Evolutionary conservation across 805 yeast species (phyloP), one percentile per base, ranked within the genome.

Genomic region (Lachancea sp.): DNA sequence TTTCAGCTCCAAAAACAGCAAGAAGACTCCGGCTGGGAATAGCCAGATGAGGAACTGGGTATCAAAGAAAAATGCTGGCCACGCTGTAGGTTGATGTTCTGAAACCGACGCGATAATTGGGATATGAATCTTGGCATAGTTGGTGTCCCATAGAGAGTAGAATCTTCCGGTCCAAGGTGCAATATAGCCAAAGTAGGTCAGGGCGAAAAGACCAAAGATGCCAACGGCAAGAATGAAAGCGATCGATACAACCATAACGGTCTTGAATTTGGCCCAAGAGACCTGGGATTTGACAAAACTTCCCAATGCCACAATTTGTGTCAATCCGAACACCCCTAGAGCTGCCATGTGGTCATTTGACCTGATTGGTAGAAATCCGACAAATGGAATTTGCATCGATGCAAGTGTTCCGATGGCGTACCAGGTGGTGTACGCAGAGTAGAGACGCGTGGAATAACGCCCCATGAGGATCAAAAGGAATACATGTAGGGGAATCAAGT

Each of bases 111-210:
- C 99, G 68, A 93, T 93, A 62, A 93, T 93, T 37, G 99, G 99
- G 58, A 93, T 93, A 64, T 93, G 99, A 54, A 93, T 85, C 72
- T 90, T 91, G 51, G 99, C 99, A 61, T 95, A 93, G 65, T 78
- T 84, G 3, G 99, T 93, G 65, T 93, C 99, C 99, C 99, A 93
- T 55, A 95, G 71, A 2, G 98, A 90, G 70, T 93, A 93, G 73
- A 93, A 95, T 69, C 99, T 84, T 55, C 99, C 99, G 10, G 97
- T 89, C 99, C 99, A 93, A 45, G 99, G 99, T 31, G 98, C 97
- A 66, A 95, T 93, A 65, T 84, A 80, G 3, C 97, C 99, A 44
- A 88, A 72, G 49, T 85, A 84, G 15, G 99, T 93, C 55, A 95
- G 81, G 15, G 76, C 78, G 38, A 87, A 76, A 45, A 93, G 72